Evolutionary conservation across 2,329 filamentous ascomycete genomes (phyloP).

Genomic region (Claviceps monticola): DNA sequence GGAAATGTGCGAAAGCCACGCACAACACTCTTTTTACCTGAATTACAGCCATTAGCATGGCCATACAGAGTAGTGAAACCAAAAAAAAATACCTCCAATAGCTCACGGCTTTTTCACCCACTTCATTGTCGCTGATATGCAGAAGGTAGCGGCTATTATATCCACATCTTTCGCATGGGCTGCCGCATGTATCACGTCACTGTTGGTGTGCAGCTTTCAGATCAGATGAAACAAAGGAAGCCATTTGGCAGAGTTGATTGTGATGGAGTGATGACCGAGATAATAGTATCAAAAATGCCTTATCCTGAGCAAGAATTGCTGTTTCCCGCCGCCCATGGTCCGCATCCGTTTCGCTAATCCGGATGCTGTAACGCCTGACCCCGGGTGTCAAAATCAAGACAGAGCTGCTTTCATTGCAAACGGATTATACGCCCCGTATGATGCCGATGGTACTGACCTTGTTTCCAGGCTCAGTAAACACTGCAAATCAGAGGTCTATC

Average conservation of each 20-base stretch:
- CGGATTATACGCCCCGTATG: background rate
- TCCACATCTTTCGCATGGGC: background rate
- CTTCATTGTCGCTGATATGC: background rate
- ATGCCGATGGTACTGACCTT: background rate
- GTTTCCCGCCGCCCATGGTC: constrained; percentile 1
- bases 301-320: constrained; percentile 6
- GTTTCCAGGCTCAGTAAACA: background rate
- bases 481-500: background rate
- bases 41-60: no score
- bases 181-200: background rate
- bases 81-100: background rate
- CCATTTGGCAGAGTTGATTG: background rate
- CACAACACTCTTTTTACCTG: background rate
- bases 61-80: background rate
- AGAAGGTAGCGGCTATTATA: background rate
- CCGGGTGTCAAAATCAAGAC: constrained; percentile 5
- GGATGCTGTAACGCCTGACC: constrained; percentile 9
- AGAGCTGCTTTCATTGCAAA: constrained; percentile 2
- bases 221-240: background rate
- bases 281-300: constrained; percentile 4
- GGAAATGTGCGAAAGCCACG: background rate
- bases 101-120: background rate
- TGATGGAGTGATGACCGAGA: constrained; percentile 1
- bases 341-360: background rate
- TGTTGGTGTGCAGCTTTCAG: background rate